Base-by-base conservation (phyloP, 257 asterid genomes). In the Lycium ferocissimum region DNA sequence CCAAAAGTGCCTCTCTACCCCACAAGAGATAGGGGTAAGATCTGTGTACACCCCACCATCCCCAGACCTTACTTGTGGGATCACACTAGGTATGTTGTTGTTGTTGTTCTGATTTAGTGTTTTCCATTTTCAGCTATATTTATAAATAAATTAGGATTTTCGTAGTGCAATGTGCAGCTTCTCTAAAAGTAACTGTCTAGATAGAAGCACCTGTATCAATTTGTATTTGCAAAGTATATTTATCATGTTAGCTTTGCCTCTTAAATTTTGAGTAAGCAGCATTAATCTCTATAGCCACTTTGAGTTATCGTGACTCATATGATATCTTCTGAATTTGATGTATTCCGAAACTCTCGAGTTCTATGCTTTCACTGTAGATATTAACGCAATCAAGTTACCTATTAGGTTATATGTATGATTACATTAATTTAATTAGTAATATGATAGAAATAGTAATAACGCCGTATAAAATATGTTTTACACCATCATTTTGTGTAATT, bases 181-280 rank as follows among this genome's bases (percentile, higher is more conserved):
- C 81, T 75, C 43, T 49, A 49, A 49, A 20, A 75, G 62, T 75
- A 49, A 62, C 3, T 73, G 61, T 73, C 18, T 75, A 49, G 81
- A 49, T 75, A 75, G 62, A 33, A 75, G 61, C 43, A 75, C 62
- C 7, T 75, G 62, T 75, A 14, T 75, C n/a, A 49, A 75, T 54
- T 47, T 75, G 43, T 22, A 26, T 75, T 72, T 63, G 14, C 70
- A 63, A 20, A 62, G 80, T 11, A 13, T 75, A 33, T 20, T 47
- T 38, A 47, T 73, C 59, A 73, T 47, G 80, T 54, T 73, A 47
- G 63, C 22, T 17, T 57, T 57, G n/a, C 63, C 63, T 15, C 63
- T 57, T 57, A 57, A 15, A 57, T 14, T 17, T 57, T 57, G 20
- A 57, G 62, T 57, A 72, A n/a, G 57, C 80, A 45, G 80, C 80